Base-by-base conservation (phyloP, 495 filamentous ascomycete genomes). In the Chaetomium fimeti region DNA sequence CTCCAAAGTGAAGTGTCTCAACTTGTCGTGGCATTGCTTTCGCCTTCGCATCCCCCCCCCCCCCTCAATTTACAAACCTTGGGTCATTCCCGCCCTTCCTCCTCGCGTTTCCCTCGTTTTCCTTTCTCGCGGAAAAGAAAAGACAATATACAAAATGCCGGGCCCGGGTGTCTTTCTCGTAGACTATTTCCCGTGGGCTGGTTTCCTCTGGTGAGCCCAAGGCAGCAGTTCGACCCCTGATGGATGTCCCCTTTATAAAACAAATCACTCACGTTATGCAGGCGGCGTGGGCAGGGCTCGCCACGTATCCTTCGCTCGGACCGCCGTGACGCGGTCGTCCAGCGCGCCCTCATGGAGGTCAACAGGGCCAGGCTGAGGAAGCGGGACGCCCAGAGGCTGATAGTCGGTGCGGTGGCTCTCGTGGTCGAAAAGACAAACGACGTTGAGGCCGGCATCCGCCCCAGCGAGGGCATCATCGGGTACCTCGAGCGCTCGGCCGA, bases 401-500 rank as follows among this genome's bases (percentile, higher is more conserved):
- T 61, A 0, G 58, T 52, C 29, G 38, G 15, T 27, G 58, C 58
- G 45, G 45, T 61, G 20, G 27, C 13, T 3, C 9, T n/a, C 2
- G n/a, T 24, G 32, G 36, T 38, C 22, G 28, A 18, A 12, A 22
- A 15, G 1, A 47, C 45, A 49, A 53, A 43, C 12, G 60, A 43
- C 49, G 18, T 20, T 48, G 27, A 36, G 27, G 6, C 11, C 22
- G 60, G 60, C n/a, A 54, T 54, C 29, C 47, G 49, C 22, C 60
- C 60, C 49, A 13, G 18, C 22, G 60, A 62, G 49, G 60, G 48
- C 29, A 29, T 62, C 22, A 53, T 55, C 16, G 60, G 54, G 5
- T 55, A 43, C 15, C 40, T 62, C 15, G 27, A 24, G 24, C 60
- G 49, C n/a, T 8, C 49, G 1, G 49, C 60, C 48, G 5, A 62